Evolutionary conservation across 1,284 basidiomycete genomes (phyloP).

Genomic region (Malassezia slooffiae): DNA sequence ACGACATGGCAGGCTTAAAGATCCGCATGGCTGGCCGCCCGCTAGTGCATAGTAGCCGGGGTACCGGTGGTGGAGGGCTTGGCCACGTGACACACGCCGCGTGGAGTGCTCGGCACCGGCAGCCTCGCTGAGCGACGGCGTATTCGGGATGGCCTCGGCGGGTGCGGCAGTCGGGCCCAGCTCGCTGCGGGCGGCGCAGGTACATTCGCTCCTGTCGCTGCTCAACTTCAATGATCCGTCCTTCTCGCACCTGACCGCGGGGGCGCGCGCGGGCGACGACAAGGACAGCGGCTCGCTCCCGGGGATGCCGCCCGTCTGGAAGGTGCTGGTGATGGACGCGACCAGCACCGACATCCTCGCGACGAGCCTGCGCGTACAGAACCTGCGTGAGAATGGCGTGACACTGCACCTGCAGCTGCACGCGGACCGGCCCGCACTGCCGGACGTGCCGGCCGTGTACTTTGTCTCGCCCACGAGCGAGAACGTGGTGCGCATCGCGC

Average conservation of each 20-base stretch:
- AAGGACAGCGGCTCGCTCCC: conserved; percentile 16
- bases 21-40: no score
- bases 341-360: conserved; percentile 91
- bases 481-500: conserved; percentile 61
- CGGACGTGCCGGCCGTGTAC: conserved; percentile 94
- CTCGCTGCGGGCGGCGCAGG: conserved; percentile 29
- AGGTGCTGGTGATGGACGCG: conserved; percentile 87
- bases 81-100: no score
- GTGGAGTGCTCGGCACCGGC: no score
- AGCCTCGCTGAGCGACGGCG: no score
- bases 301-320: conserved; percentile 74
- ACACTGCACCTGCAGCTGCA: conserved; percentile 80
- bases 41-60: no score
- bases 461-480: conserved; percentile 81
- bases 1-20: no score
- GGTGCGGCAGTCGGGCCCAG: neutral
- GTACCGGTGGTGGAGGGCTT: no score
- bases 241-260: conserved; percentile 23
- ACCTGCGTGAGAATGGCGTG: conserved; percentile 87
- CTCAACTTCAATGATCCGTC: conserved; percentile 39
- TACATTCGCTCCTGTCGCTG: conserved; percentile 35
- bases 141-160: conserved; percentile 1
- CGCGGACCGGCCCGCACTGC: conserved; percentile 70
- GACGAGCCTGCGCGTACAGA: conserved; percentile 86
- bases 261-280: neutral